Evolutionary conservation across 768 basidiomycete species (phyloP).

Genomic region (Collybiopsis confluens): DNA sequence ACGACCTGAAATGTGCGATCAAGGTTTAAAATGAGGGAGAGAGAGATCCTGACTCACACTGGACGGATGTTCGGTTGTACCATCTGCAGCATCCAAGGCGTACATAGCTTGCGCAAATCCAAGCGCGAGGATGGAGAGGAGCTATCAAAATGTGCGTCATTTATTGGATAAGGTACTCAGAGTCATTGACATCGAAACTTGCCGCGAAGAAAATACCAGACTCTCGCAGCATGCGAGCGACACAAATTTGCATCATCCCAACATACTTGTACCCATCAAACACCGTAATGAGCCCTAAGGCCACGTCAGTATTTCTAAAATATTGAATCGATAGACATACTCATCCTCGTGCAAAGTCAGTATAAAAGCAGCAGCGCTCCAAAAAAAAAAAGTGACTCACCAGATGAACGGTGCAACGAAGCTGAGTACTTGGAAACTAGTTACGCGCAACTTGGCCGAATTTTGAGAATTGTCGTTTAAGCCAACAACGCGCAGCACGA

Average conservation of each 20-base stretch:
- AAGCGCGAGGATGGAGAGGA: slow-evolving; percentile 74
- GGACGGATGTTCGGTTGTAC: slow-evolving; percentile 50
- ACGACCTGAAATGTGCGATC: slow-evolving; percentile 41
- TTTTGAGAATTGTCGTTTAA: slow-evolving; percentile 33
- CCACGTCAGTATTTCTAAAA: not conserved
- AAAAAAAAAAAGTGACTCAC: slow-evolving; percentile 36
- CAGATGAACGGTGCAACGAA: slow-evolving; percentile 87
- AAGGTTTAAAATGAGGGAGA: slow-evolving; percentile 4
- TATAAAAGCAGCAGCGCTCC: not conserved
- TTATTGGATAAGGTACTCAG: not conserved
- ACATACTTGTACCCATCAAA: slow-evolving; percentile 87
- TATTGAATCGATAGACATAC: slow-evolving; percentile 37
- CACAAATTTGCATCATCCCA: slow-evolving; percentile 92
- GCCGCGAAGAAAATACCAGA: slow-evolving; percentile 91
- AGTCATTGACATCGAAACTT: slow-evolving; percentile 16
- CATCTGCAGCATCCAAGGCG: slow-evolving; percentile 89
- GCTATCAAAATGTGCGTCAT: slow-evolving; percentile 32
- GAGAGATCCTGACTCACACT: slow-evolving; percentile 30
- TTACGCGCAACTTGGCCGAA: slow-evolving; percentile 39
- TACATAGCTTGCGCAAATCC: slow-evolving; percentile 88
- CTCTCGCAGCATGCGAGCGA: slow-evolving; percentile 89
- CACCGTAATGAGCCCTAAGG: slow-evolving; percentile 68
- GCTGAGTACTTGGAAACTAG: slow-evolving; percentile 86
- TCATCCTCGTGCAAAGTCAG: slow-evolving; percentile 56
- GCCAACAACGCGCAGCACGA: slow-evolving; percentile 65